Evolutionary conservation across 2,329 filamentous ascomycete species (phyloP).

Genomic region (Hymenoscyphus repandus): DNA sequence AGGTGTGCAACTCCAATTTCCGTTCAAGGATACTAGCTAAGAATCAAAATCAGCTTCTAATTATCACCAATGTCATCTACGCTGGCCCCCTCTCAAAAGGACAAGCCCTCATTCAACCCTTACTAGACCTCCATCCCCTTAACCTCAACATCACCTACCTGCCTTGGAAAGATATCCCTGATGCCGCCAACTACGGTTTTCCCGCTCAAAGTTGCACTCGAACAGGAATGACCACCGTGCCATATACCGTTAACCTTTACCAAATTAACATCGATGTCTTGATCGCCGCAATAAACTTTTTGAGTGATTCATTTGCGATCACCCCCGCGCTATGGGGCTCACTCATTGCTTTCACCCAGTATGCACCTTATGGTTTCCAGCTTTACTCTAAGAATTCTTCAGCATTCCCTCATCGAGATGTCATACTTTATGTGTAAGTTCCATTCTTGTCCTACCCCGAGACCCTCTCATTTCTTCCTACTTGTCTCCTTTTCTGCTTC

Average conservation of each 20-base stretch:
- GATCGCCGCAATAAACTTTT: neutral
- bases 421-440: neutral
- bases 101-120: neutral
- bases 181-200: neutral
- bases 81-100: neutral
- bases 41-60: neutral
- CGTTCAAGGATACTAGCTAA: neutral
- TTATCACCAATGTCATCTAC: constrained; percentile 2
- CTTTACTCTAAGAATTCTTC: neutral
- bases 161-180: neutral
- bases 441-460: neutral
- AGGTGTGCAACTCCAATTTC: neutral
- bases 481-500: too few relatives aligned
- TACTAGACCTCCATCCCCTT: neutral
- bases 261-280: neutral
- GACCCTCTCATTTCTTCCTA: neutral
- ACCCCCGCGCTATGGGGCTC: neutral
- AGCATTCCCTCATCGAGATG: neutral
- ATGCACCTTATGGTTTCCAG: constrained; percentile 1
- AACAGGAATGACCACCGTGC: neutral
- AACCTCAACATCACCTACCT: neutral
- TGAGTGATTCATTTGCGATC: neutral
- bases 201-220: neutral
- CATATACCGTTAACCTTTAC: neutral
- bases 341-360: neutral